These are phyloP conservation scores for Phlebiopsis flavidoalba DNA, from an alignment of 768 basidiomycete species.

Conservation along the genomic window DNA sequence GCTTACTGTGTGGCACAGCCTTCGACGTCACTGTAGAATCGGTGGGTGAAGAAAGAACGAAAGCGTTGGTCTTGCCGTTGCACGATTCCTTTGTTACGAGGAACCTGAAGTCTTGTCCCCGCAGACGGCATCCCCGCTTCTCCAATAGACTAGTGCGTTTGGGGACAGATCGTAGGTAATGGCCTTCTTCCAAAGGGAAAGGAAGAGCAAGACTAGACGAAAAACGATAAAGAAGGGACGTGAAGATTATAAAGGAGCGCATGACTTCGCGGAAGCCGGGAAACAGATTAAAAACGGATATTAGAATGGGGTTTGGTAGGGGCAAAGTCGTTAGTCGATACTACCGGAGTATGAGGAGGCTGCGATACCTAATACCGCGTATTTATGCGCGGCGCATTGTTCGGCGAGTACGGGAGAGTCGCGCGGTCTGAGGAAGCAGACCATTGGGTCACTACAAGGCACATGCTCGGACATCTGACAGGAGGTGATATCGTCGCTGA, in stretches of 20 bases:
- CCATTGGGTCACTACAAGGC: neutral
- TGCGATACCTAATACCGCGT: neutral
- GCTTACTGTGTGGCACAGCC: neutral
- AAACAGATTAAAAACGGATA: neutral
- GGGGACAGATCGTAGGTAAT: neutral
- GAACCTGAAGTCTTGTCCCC: neutral
- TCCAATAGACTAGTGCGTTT: neutral
- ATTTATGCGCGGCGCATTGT: neutral
- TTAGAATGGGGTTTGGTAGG: neutral
- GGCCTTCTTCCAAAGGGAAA: neutral
- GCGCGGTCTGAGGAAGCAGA: neutral
- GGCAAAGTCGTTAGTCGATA: neutral
- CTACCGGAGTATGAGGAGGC: neutral
- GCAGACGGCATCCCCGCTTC: slow-evolving; percentile 5
- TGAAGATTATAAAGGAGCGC: neutral
- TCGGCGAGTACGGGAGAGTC: neutral
- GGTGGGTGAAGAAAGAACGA: neutral
- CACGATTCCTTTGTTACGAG: slow-evolving; percentile 1
- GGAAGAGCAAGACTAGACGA: neutral
- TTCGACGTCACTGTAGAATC: neutral
- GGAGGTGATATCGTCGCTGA: neutral
- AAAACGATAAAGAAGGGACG: neutral
- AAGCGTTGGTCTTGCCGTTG: neutral
- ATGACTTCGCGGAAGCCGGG: neutral
- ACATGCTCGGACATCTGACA: neutral